These are phyloP conservation scores for Gyromitra esculenta DNA, from an alignment of 2,329 filamentous ascomycete genomes.

Conservation along the genomic window DNA sequence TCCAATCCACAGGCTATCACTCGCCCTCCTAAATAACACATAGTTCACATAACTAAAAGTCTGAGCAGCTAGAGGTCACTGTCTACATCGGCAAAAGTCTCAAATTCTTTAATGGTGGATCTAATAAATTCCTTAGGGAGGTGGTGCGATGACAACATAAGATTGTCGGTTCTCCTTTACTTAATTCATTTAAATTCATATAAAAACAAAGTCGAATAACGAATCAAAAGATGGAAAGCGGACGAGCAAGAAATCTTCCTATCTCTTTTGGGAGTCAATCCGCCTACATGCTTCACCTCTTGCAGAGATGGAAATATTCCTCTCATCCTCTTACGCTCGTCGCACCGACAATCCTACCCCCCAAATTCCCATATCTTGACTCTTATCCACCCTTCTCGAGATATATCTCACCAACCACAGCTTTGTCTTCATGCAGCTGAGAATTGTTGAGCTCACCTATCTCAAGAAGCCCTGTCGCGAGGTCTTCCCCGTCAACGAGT, in stretches of 20 bases:
- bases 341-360: not conserved
- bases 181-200: slow-evolving; percentile 57
- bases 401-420: slow-evolving; percentile 28
- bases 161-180: slow-evolving; percentile 91
- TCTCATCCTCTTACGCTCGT: not conserved
- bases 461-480: slow-evolving; percentile 97
- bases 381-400: slow-evolving; percentile 8
- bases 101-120: slow-evolving; percentile 86
- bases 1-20: slow-evolving; percentile 76
- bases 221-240: not conserved
- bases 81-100: slow-evolving; percentile 96
- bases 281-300: slow-evolving; percentile 35
- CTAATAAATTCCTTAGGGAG: slow-evolving; percentile 67
- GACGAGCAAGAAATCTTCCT: not conserved
- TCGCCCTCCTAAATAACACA: slow-evolving; percentile 96
- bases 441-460: slow-evolving; percentile 94
- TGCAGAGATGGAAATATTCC: slow-evolving; percentile 18
- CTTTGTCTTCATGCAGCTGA: slow-evolving; percentile 73
- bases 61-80: slow-evolving; percentile 91
- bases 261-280: slow-evolving; percentile 24
- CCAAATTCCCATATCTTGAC: not conserved
- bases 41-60: slow-evolving; percentile 93
- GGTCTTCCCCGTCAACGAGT: slow-evolving; percentile 97
- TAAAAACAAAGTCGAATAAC: not conserved
- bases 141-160: slow-evolving; percentile 99